phyloP scores from a whole-genome alignment of 495 filamentous ascomycete genomes.

The Thozetella sp. region DNA sequence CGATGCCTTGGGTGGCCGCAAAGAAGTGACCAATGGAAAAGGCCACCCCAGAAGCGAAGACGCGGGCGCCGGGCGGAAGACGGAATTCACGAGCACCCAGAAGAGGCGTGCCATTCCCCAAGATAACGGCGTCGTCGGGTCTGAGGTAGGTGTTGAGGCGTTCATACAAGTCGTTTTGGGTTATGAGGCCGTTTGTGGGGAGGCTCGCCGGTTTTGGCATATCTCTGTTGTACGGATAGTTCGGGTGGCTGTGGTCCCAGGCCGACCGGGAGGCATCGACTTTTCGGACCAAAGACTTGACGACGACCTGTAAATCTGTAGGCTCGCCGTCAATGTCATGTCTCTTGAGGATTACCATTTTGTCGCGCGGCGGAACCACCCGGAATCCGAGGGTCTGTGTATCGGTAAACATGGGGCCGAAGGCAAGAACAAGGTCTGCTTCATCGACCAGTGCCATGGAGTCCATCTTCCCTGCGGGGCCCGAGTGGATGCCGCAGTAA shows the following conservation, averaged over 20 bases:
- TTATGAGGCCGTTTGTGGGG: constrained; percentile 55
- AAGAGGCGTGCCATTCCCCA: constrained; percentile 87
- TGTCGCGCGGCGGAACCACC: constrained; percentile 76
- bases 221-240: too few relatives aligned
- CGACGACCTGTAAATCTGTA: neutral
- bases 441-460: constrained; percentile 76
- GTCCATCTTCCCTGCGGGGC: constrained; percentile 70
- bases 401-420: constrained; percentile 82
- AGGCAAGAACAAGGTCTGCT: constrained; percentile 79
- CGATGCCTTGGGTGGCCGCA: constrained; percentile 70
- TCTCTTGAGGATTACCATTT: constrained; percentile 88
- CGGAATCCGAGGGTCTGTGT: constrained; percentile 88
- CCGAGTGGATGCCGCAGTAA: constrained; percentile 88
- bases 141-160: constrained; percentile 76
- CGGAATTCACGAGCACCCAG: constrained; percentile 54
- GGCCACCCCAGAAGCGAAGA: constrained; percentile 66
- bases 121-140: constrained; percentile 77
- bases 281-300: neutral
- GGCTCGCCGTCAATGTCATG: constrained; percentile 19
- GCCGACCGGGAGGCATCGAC: neutral
- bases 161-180: constrained; percentile 87
- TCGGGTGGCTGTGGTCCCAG: too few relatives aligned
- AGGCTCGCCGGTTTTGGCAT: constrained; percentile 49
- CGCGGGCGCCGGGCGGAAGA: neutral
- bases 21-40: constrained; percentile 64